Evolutionary conservation across 2,329 filamentous ascomycete genomes (phyloP), one percentile per base, ranked within the genome.

Genomic region (Pseudohalonectria lignicola): DNA sequence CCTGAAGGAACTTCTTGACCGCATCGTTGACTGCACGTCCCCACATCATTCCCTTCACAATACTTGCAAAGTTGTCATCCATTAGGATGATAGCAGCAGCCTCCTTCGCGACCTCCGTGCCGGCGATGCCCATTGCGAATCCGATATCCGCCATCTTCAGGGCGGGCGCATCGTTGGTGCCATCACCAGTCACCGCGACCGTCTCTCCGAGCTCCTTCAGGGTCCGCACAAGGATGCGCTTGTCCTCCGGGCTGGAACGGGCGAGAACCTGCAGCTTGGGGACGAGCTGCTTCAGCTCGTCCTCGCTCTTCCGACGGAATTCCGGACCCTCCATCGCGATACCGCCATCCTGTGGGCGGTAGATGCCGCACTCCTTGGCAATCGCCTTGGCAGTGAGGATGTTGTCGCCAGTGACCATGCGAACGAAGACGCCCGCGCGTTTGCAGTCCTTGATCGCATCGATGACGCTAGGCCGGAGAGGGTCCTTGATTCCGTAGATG

Each of bases 51-150:
- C 84, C 84, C 59, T 86, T 86, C 46, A 90, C 80, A 43, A 88
- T 90, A n/a, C 82, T 87, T 20, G 78, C 72, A 59, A 90, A 90
- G 61, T 88, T 88, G 59, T 90, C 84, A 53, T 88, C 84, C 83
- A 88, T 87, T 12, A 90, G 67, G 49, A 90, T 86, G 43, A 90
- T 90, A 28, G 82, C 81, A 7, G 84, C 88, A 2, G 84, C 84
- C 58, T 90, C 83, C 59, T 88, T 88, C 33, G 84, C 84, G 29
- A 90, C 83, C 56, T 88, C 84, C 0, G 84, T 88, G 43, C 84
- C 84, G 12, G 83, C 73, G 38, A 88, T 85, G 47, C 84, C 84
- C 84, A 90, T 90, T 15, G 83, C 86, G 59, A 90, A 88, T 19
- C 84, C 84, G 35, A 90, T 80, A 52, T 90, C 83, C 6, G 84